Evolutionary conservation across 225 moss, liverwort and hornwort species (phyloP).

Genomic region (Sphagnum contortum): DNA sequence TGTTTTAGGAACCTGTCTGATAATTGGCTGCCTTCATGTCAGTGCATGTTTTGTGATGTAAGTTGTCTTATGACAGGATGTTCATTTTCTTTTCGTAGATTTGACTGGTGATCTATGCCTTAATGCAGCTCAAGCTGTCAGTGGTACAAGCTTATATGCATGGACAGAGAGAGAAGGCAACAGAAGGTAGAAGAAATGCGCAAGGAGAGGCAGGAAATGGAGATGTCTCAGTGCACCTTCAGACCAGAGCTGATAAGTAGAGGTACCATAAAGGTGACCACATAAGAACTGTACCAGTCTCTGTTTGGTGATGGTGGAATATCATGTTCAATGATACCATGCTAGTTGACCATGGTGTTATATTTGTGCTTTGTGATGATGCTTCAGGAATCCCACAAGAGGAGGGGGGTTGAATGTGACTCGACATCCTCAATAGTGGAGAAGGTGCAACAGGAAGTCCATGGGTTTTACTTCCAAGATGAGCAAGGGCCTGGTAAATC

Average conservation of each 20-base stretch:
- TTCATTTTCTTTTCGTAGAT: background rate
- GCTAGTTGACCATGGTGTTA: too few species aligned
- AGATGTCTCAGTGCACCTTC: constrained; percentile 96
- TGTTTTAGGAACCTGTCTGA: background rate
- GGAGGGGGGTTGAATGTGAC: constrained; percentile 10
- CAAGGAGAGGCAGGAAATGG: constrained; percentile 58
- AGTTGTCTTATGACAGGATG: background rate
- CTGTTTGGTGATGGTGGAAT: too few species aligned
- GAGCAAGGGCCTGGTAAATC: constrained; percentile 44
- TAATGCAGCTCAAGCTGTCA: constrained; percentile 61
- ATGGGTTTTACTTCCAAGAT: constrained; percentile 91
- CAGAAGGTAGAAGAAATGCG: constrained; percentile 63
- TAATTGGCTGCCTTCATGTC: background rate
- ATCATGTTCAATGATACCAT: too few species aligned
- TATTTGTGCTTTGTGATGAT: background rate
- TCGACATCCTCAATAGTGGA: constrained; percentile 40
- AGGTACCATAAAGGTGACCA: constrained; percentile 36
- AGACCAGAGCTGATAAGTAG: constrained; percentile 66
- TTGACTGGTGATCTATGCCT: background rate
- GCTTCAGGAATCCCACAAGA: constrained; percentile 14
- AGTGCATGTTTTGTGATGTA: too few species aligned
- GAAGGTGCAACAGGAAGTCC: constrained; percentile 77
- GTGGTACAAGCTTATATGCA: constrained; percentile 82
- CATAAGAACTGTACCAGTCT: background rate
- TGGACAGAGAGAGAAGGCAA: constrained; percentile 66